Base-by-base conservation (phyloP, 371 early-diverging fungal species). In the Coemansia sp. region DNA sequence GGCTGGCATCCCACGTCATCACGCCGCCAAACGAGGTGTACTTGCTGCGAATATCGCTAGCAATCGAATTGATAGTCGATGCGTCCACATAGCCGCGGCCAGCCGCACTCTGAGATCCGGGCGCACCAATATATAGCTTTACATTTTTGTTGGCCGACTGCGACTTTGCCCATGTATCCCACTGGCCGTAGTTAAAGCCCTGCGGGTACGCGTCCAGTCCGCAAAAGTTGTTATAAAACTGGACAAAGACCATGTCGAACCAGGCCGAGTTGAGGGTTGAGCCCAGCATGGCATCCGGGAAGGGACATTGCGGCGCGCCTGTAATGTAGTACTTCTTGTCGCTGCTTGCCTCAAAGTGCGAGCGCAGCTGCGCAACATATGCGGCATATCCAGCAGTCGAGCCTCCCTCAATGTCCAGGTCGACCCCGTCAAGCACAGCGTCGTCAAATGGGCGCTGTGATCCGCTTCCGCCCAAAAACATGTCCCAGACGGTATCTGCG, bases 291-390 rank as follows among this genome's bases (percentile, higher is more conserved):
- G 78, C 81, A 79, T 88, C 89, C 22, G 89, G 90, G 73, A 82
- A 89, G 7, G 85, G 88, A 54, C 91, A 90, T 67, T 90, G 89
- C 10, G 91, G 91, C 4, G 89, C 89, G 13, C 86, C 87, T 5
- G 89, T 81, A 13, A 90, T 82, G 37, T 85, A 88, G 67, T 88
- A 90, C 18, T 69, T 75, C 54, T 71, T 71, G 59, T 50, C 55
- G 45, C 64, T 45, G 26, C 62, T 63, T 1, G 66, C 26, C n/a
- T 63, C 29, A 50, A 63, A 87, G 50, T 81, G 68, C 4, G 74
- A 58, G 18, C 87, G 86, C 22, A 88, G 68, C 61, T 79, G 75
- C 5, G 61, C 59, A 16, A 86, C 76, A 50, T 84, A 83, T 0
- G 76, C 83, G 0, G 80, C 68, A 65, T 88, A 91, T 14, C 84